phyloP scores from a whole-genome alignment of 116 monocot genomes.

The Zostera marina region DNA sequence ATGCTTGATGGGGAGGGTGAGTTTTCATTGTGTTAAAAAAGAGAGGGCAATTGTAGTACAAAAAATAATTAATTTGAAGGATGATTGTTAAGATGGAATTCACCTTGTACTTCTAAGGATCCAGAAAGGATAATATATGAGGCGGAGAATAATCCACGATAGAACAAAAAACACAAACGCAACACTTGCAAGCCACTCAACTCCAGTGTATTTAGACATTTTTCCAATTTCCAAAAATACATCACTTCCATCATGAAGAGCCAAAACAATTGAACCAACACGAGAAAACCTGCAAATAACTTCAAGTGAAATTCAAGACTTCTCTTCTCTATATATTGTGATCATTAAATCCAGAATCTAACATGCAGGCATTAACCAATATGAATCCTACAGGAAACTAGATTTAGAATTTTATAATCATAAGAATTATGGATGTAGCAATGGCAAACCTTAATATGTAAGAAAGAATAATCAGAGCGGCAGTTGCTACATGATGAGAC shows the following conservation, averaged over 20 bases:
- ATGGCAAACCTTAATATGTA: slow-evolving; percentile 53
- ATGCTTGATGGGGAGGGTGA: too few relatives aligned
- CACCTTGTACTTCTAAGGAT: slow-evolving; percentile 83
- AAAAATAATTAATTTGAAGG: not conserved
- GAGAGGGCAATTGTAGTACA: too few relatives aligned
- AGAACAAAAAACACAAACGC: slow-evolving; percentile 60
- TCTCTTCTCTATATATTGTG: too few relatives aligned
- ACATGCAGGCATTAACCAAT: too few relatives aligned
- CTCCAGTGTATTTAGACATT: slow-evolving; percentile 64
- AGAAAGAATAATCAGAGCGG: slow-evolving; percentile 51
- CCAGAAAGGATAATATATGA: slow-evolving; percentile 84
- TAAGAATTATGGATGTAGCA: not conserved
- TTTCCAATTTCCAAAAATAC: slow-evolving; percentile 78
- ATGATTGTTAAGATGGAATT: slow-evolving; percentile 1
- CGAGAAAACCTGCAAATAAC: slow-evolving; percentile 53
- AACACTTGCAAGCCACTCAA: slow-evolving; percentile 36
- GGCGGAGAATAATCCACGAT: slow-evolving; percentile 74
- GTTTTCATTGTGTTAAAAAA: too few relatives aligned
- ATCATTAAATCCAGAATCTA: too few relatives aligned
- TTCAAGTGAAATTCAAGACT: too few relatives aligned
- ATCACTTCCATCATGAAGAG: slow-evolving; percentile 88
- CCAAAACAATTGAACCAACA: slow-evolving; percentile 74
- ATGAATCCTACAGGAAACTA: not conserved
- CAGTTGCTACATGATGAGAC: slow-evolving; percentile 73
- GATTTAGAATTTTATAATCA: not conserved